Evolutionary conservation across 1,139 yeast species (phyloP).

Genomic region (Meyerozyma guilliermondii): DNA sequence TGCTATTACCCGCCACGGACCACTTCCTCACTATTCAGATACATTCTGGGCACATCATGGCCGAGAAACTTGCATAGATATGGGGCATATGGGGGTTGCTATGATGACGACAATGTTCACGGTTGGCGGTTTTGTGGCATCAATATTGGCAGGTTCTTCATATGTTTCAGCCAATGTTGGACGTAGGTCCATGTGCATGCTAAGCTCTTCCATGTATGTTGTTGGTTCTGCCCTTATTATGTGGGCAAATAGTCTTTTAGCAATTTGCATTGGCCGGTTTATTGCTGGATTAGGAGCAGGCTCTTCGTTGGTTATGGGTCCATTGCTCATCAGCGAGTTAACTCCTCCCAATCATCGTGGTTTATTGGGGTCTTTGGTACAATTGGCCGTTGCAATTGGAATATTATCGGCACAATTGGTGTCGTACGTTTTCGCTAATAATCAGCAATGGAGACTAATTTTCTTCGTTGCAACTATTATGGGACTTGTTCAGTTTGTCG

Average conservation of each 20-base stretch:
- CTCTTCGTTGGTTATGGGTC: conserved; percentile 31
- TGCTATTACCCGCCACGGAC: conserved; percentile 14
- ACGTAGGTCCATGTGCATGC: conserved; percentile 20
- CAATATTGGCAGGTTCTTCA: conserved; percentile 27
- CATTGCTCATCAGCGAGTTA: conserved; percentile 33
- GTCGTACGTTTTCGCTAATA: conserved; percentile 28
- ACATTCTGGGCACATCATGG: conserved; percentile 25
- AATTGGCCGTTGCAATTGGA: conserved; percentile 33
- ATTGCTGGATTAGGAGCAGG: conserved; percentile 37
- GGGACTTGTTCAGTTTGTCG: conserved; percentile 24
- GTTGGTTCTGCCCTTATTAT: conserved; percentile 26
- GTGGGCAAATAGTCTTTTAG: conserved; percentile 14
- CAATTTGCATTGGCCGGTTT: conserved; percentile 25
- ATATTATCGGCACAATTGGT: conserved; percentile 29
- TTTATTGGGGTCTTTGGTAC: conserved; percentile 32
- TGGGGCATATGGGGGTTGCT: conserved; percentile 20
- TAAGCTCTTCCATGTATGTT: conserved; percentile 20
- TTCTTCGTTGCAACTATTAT: conserved; percentile 23
- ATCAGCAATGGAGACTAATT: conserved; percentile 31
- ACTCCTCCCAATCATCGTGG: conserved; percentile 37
- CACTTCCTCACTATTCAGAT: conserved; percentile 16
- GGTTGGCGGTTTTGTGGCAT: conserved; percentile 32
- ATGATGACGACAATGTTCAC: conserved; percentile 33
- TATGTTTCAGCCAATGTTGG: conserved; percentile 21
- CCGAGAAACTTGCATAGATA: conserved; percentile 25